Conservation (phyloP, 2,329 filamentous ascomycete genomes). For the Leptodontidium sp. region DNA sequence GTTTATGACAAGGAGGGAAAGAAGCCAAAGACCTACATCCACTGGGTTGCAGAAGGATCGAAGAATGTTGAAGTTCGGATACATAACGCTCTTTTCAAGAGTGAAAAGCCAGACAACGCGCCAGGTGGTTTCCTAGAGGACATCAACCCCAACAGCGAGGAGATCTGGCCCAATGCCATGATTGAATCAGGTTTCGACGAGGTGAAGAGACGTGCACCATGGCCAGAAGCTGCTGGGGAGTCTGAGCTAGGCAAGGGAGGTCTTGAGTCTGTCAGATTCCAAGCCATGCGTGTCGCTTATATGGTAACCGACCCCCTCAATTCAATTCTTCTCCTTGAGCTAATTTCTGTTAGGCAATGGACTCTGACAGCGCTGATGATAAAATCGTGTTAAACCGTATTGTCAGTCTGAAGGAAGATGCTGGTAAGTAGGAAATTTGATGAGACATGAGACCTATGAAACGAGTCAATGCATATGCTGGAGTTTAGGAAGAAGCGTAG, state of each 20-base stretch:
- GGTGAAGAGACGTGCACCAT: slow-evolving; percentile 75
- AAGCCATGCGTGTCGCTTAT: slow-evolving; percentile 88
- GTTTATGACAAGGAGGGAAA: slow-evolving; percentile 75
- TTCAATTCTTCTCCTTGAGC: background rate
- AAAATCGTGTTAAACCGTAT: slow-evolving; percentile 90
- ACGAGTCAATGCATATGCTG: slow-evolving; percentile 27
- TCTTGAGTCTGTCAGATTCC: slow-evolving; percentile 84
- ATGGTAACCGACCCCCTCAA: slow-evolving; percentile 39
- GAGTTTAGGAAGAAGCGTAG: slow-evolving; percentile 22
- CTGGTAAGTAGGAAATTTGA: slow-evolving; percentile 61
- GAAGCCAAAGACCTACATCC: slow-evolving; percentile 83
- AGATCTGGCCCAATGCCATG: slow-evolving; percentile 79
- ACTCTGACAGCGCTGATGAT: slow-evolving; percentile 80
- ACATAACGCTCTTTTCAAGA: slow-evolving; percentile 86
- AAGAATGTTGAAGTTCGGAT: slow-evolving; percentile 78
- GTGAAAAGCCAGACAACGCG: slow-evolving; percentile 79
- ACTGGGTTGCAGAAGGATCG: slow-evolving; percentile 83
- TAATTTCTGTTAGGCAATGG: slow-evolving; percentile 61
- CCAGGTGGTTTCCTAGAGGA: slow-evolving; percentile 85
- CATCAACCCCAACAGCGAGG: slow-evolving; percentile 84
- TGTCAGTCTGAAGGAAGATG: slow-evolving; percentile 88
- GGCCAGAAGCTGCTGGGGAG: slow-evolving; percentile 79
- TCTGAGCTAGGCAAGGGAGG: slow-evolving; percentile 67
- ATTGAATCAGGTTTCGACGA: slow-evolving; percentile 87
- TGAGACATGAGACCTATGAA: slow-evolving; percentile 10